Percentiles rank a stretch among this genome's conserved stretches.
Conservation (phyloP, 1,139 yeast genomes). For the Candida glucosophila region DNA sequence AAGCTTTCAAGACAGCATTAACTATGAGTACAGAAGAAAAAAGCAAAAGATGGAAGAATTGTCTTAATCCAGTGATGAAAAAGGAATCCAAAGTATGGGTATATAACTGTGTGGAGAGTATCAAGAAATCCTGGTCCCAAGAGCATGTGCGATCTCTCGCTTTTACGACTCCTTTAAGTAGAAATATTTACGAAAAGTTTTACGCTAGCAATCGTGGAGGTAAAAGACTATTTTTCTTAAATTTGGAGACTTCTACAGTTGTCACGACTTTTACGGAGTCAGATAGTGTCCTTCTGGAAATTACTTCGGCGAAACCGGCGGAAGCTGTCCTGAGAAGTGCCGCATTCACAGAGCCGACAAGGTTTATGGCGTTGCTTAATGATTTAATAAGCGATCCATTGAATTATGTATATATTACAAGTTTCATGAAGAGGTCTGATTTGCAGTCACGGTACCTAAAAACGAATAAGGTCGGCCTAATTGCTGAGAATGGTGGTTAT, state of each 20-base stretch:
- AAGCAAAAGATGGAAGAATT: constrained; percentile 49
- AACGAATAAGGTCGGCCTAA: constrained; percentile 63
- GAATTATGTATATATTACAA: constrained; percentile 65
- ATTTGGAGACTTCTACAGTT: constrained; percentile 39
- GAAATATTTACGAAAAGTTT: constrained; percentile 25
- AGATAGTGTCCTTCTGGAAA: constrained; percentile 3
- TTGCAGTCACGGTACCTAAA: constrained; percentile 64
- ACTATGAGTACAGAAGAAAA: constrained; percentile 57
- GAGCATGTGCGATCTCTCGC: constrained; percentile 28
- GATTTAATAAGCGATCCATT: constrained; percentile 40
- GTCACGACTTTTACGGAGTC: constrained; percentile 12
- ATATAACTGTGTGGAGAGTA: constrained; percentile 42
- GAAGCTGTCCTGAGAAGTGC: constrained; percentile 13
- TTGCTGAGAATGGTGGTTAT: constrained; percentile 86
- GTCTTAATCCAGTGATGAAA: constrained; percentile 49
- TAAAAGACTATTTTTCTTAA: constrained; percentile 46
- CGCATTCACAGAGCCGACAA: constrained; percentile 35
- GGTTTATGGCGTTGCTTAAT: constrained; percentile 38
- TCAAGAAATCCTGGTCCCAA: constrained; percentile 56
- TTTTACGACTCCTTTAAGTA: constrained; percentile 18
- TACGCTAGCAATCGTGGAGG: constrained; percentile 24
- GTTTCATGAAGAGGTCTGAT: constrained; percentile 54
- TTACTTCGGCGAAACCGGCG: not conserved
- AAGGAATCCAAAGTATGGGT: constrained; percentile 80
- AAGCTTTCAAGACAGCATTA: constrained; percentile 52